Evolutionary conservation across 768 basidiomycete species (phyloP), one percentile per base, ranked within the genome.

Genomic region (Rhodosporidiobolus odoratus): DNA sequence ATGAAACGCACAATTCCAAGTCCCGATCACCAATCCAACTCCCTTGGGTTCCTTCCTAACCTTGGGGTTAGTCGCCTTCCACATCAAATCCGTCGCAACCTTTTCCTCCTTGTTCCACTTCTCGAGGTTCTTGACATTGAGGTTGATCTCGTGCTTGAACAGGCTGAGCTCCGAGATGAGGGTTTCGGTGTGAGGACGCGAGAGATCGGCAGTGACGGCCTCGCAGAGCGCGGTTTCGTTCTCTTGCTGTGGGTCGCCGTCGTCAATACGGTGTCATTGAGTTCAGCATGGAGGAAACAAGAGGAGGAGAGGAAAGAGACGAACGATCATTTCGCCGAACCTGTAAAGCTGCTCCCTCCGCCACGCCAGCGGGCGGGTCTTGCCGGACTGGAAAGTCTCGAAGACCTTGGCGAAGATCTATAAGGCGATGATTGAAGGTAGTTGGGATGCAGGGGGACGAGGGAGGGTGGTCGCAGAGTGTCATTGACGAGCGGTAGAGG

Each of bases 311-410:
- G 38, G 53, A 34, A 25, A 40, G 35, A 7, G 27, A 59, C 69
- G 34, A 2, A 71, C 69, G 67, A 77, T 21, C 34, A 77, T 37
- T 53, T 66, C 64, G 5, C 83, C 86, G 19, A 93, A 83, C 76
- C 87, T 85, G n/a, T 87, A 83, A 34, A 93, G 82, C 80, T 91
- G 90, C 53, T 86, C 83, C 79, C 87, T 91, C 75, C 91, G 83
- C 76, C 83, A 90, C 19, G 83, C 83, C 65, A 91, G 81, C n/a
- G 85, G 79, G 76, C 81, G 86, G 50, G 86, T 84, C 77, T 87
- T 90, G 23, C 89, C 88, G 2, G 85, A 80, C 38, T 80, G 80
- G 79, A 90, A 91, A 9, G 84, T 84, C n/a, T 81, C 80, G 35
- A 80, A 81, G 30, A 91, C 80, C 54, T 82, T 81, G 34, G 81